Evolutionary conservation across 2,329 filamentous ascomycete species (phyloP).

Genomic region (Epichloe aotearoae): DNA sequence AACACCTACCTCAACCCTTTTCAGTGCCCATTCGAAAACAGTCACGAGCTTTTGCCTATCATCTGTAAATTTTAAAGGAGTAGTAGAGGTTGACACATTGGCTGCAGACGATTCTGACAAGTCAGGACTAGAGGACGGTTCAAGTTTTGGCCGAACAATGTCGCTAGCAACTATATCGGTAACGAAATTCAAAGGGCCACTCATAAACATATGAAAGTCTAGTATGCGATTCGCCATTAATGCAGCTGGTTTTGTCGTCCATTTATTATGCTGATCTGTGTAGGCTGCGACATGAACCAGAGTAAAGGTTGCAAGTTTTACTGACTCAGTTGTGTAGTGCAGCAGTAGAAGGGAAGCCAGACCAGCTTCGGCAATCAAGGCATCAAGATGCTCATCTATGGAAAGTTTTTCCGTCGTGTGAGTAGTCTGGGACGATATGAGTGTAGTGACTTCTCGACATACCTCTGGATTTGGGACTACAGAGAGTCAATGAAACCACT

Average conservation of each 20-base stretch:
- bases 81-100: background rate
- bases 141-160: conserved; percentile 57
- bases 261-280: conserved; percentile 20
- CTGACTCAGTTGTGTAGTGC: conserved; percentile 2
- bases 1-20: conserved; percentile 5
- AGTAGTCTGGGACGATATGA: background rate
- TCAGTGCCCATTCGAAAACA: conserved; percentile 6
- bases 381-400: background rate
- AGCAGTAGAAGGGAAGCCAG: conserved; percentile 18
- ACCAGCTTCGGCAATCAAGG: conserved; percentile 12
- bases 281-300: conserved; percentile 21
- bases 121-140: conserved; percentile 26
- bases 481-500: background rate
- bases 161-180: conserved; percentile 43
- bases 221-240: conserved; percentile 21
- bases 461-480: background rate
- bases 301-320: conserved; percentile 7
- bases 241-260: conserved; percentile 23
- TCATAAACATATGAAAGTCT: conserved; percentile 11
- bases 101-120: background rate
- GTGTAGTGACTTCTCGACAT: background rate
- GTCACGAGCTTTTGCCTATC: background rate
- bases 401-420: background rate
- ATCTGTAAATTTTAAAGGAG: background rate
- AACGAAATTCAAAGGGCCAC: conserved; percentile 25